Conservation (phyloP, 768 basidiomycete genomes). For the Lentinula boryana region DNA sequence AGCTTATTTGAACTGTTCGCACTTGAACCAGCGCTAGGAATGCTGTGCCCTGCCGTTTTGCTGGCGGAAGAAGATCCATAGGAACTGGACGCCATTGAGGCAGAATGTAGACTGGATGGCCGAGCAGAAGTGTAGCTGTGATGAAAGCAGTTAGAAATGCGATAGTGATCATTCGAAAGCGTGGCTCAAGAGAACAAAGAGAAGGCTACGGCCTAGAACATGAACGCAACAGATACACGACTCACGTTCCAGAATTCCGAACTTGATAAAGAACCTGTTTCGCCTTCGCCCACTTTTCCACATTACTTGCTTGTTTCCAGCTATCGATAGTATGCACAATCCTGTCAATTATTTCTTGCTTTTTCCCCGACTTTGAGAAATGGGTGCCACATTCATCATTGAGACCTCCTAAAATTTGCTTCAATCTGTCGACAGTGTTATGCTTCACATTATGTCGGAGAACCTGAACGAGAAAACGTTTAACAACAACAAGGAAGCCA, state of each 20-base stretch:
- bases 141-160: neutral
- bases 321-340: slow-evolving; percentile 52
- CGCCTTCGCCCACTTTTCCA: slow-evolving; percentile 67
- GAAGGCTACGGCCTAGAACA: neutral
- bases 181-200: neutral
- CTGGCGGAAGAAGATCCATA: neutral
- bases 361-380: slow-evolving; percentile 75
- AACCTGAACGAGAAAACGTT: slow-evolving; percentile 34
- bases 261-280: slow-evolving; percentile 65
- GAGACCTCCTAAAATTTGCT: slow-evolving; percentile 71
- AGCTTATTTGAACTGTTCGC: slow-evolving; percentile 50
- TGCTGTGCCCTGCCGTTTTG: slow-evolving; percentile 23
- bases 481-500: slow-evolving; percentile 5
- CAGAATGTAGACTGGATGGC: slow-evolving; percentile 11
- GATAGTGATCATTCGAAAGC: neutral
- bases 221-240: slow-evolving; percentile 14
- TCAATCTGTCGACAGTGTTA: slow-evolving; percentile 83
- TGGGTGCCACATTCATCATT: slow-evolving; percentile 72
- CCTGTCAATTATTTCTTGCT: slow-evolving; percentile 81
- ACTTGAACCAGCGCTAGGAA: slow-evolving; percentile 26
- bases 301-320: slow-evolving; percentile 51
- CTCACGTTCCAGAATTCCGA: slow-evolving; percentile 61
- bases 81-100: slow-evolving; percentile 10
- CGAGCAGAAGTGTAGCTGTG: slow-evolving; percentile 8
- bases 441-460: slow-evolving; percentile 64